phyloP scores from a whole-genome alignment of 257 asterid species.

The Fraxinus americana region DNA sequence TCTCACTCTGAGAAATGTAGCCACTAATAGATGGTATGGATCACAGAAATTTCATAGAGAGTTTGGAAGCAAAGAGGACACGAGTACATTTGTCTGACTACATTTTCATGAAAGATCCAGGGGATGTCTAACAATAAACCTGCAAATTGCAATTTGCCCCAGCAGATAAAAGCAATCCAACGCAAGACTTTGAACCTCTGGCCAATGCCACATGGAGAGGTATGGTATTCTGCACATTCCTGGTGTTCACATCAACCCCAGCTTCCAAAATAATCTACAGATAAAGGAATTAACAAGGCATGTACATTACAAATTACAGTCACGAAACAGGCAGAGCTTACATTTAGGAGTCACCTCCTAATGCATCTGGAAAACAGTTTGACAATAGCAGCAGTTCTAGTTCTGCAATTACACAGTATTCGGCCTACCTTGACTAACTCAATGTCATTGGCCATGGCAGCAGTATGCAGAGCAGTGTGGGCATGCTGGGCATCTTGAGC shows the following conservation, averaged over 20 bases:
- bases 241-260: constrained; percentile 94
- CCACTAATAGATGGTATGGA: background rate
- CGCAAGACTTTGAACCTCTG: constrained; percentile 97
- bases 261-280: constrained; percentile 85
- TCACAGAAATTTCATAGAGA: background rate
- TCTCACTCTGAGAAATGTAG: background rate
- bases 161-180: constrained; percentile 85
- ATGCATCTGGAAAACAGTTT: constrained; percentile 11
- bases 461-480: constrained; percentile 93
- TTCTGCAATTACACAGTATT: constrained; percentile 10
- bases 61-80: background rate
- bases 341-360: constrained; percentile 6
- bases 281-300: constrained; percentile 13
- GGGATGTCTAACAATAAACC: constrained; percentile 44
- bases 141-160: constrained; percentile 93
- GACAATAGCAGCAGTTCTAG: constrained; percentile 21
- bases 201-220: constrained; percentile 99
- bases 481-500: constrained; percentile 85
- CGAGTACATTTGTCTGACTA: background rate
- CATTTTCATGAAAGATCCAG: constrained; percentile 20
- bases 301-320: constrained; percentile 18
- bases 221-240: constrained; percentile 78
- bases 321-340: constrained; percentile 8
- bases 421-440: constrained; percentile 85
- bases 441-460: constrained; percentile 91